Evolutionary conservation across 1,284 basidiomycete species (phyloP).

Genomic region (Wolfiporia cocos): DNA sequence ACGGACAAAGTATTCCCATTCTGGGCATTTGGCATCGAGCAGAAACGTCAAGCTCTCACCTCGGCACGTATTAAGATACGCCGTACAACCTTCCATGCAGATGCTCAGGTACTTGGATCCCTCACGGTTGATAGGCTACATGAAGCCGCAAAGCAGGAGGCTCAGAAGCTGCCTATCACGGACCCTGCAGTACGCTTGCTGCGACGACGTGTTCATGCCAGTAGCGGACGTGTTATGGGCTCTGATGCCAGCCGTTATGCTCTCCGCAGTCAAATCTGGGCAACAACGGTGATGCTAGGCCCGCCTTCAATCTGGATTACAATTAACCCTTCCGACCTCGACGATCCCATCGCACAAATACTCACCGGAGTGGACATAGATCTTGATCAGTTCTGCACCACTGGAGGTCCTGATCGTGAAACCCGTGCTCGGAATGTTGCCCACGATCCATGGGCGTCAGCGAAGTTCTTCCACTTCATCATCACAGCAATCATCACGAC

Average conservation of each 20-base stretch:
- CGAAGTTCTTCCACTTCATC: conserved; percentile 33
- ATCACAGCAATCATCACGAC: conserved; percentile 26
- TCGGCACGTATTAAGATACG: conserved; percentile 11
- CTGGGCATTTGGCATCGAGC: conserved; percentile 27
- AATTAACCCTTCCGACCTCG: conserved; percentile 22
- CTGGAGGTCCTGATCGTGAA: conserved; percentile 20
- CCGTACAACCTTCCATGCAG: conserved; percentile 7
- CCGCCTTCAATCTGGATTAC: conserved; percentile 19
- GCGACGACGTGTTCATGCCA: conserved; percentile 8
- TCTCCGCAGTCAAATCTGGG: conserved; percentile 12
- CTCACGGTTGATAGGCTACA: conserved; percentile 13
- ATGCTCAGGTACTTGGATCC: conserved; percentile 5
- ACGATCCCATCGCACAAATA: conserved; percentile 29
- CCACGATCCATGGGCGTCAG: conserved; percentile 30
- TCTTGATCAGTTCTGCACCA: conserved; percentile 25
- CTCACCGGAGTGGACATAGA: conserved; percentile 32
- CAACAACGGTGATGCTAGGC: conserved; percentile 4
- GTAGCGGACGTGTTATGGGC: conserved; percentile 9
- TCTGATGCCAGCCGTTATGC: conserved; percentile 3
- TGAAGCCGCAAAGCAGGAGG: conserved; percentile 11
- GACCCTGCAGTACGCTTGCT: conserved; percentile 11
- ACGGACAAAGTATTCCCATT: conserved; percentile 28
- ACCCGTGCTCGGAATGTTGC: conserved; percentile 26
- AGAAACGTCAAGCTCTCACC: conserved; percentile 19
- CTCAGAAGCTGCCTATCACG: conserved; percentile 5